phyloP scores from a whole-genome alignment of 1,139 yeast species.

The Entelexis sorbosivorans region DNA sequence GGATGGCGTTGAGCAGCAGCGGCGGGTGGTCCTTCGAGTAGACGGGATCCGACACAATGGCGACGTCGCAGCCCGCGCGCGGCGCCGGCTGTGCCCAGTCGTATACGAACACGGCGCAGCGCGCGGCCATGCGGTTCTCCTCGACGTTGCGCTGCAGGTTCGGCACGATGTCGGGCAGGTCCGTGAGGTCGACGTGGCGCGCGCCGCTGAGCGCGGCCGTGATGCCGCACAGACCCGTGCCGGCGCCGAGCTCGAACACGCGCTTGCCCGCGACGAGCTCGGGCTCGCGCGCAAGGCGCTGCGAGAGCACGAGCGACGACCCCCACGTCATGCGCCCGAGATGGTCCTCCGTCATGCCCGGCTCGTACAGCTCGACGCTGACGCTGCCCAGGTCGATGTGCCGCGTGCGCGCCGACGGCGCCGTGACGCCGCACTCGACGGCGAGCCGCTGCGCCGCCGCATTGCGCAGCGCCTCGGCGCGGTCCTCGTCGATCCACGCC shows the following conservation, averaged over 20 bases:
- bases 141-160: constrained; percentile 51
- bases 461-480: constrained; percentile 39
- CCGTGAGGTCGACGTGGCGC: constrained; percentile 49
- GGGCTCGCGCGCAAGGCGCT: constrained; percentile 36
- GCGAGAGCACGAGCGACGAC: constrained; percentile 61
- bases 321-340: constrained; percentile 96
- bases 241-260: constrained; percentile 78
- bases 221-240: constrained; percentile 86
- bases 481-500: constrained; percentile 38
- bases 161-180: constrained; percentile 61
- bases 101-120: constrained; percentile 34
- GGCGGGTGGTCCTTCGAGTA: constrained; percentile 74
- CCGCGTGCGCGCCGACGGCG: constrained; percentile 61
- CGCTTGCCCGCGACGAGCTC: constrained; percentile 23
- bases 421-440: constrained; percentile 78
- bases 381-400: constrained; percentile 14
- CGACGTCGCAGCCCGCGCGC: constrained; percentile 39
- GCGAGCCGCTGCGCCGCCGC: constrained; percentile 57
- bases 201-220: constrained; percentile 42
- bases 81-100: constrained; percentile 54
- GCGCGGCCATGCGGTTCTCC: constrained; percentile 10
- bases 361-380: constrained; percentile 50
- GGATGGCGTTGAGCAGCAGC: constrained; percentile 54
- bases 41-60: constrained; percentile 76
- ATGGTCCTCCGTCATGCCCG: constrained; percentile 75